phyloP scores from a whole-genome alignment of 208 protist genomes.

The Leishmania amazonensis region DNA sequence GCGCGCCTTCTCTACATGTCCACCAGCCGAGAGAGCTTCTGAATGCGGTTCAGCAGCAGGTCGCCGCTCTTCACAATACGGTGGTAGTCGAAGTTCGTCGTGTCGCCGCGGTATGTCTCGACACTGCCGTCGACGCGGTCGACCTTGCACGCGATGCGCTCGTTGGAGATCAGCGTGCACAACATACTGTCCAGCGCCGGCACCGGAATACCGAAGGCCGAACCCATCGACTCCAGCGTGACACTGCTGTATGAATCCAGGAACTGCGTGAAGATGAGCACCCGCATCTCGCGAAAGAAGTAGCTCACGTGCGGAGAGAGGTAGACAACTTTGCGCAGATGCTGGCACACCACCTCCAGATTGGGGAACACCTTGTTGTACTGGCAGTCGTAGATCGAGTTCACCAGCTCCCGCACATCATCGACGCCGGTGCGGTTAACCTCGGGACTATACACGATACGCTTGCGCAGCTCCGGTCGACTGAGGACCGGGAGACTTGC shows the following conservation, averaged over 20 bases:
- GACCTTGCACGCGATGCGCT: slow-evolving; percentile 97
- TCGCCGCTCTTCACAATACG: slow-evolving; percentile 97
- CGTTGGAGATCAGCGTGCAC: slow-evolving; percentile 97
- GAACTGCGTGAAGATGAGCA: slow-evolving; percentile 98
- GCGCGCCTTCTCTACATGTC: slow-evolving; percentile 65
- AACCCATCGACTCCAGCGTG: slow-evolving; percentile 95
- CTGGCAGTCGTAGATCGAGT: slow-evolving; percentile 95
- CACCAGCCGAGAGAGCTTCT: slow-evolving; percentile 98
- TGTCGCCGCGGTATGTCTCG: slow-evolving; percentile 96
- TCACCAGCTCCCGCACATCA: slow-evolving; percentile 88
- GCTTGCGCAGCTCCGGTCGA: slow-evolving; percentile 89
- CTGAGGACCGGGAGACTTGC: slow-evolving; percentile 87
- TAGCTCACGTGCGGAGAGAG: slow-evolving; percentile 94
- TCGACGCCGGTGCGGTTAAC: slow-evolving; percentile 92
- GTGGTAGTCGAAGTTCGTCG: slow-evolving; percentile 97
- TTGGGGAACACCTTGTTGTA: slow-evolving; percentile 95
- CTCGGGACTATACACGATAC: slow-evolving; percentile 90
- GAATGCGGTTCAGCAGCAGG: slow-evolving; percentile 97
- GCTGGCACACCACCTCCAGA: slow-evolving; percentile 92
- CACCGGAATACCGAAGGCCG: slow-evolving; percentile 94
- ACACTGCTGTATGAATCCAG: slow-evolving; percentile 99
- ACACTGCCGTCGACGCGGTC: slow-evolving; percentile 98
- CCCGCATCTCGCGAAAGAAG: slow-evolving; percentile 97
- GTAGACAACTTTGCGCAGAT: slow-evolving; percentile 92
- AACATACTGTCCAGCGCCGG: slow-evolving; percentile 94